Evolutionary conservation across 257 asterid genomes (phyloP), one percentile per base, ranked within the genome.

Genomic region (Solanum okadae): DNA sequence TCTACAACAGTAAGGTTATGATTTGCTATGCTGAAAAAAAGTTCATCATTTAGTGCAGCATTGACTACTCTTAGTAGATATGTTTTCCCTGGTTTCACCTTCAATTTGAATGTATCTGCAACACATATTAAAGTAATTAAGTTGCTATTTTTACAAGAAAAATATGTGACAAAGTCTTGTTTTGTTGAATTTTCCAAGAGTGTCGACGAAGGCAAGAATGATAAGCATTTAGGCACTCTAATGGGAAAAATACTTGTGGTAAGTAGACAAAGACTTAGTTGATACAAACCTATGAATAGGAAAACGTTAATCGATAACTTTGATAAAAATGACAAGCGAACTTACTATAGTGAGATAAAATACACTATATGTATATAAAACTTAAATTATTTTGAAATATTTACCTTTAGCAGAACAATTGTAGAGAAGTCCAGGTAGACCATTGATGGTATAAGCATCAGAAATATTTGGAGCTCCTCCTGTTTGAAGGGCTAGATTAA

Each of bases 361-460:
- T 75, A 35, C 1, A 35, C 31, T 22, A 11, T 72, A 4, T 0
- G 9, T 20, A 9, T 72, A 72, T 34, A 72, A 72, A 73, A 34
- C 29, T 42, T 31, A 10, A 23, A 29, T 34, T 18, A 4, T 27
- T 56, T 27, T 31, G 25, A 7, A 87, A 15, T 4, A 22, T 37
- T 15, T 77, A 93, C 96, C 95, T 90, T 88, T 92, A 37, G 92
- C 90, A 49, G 96, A 94, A 27, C 96, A 94, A 61, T 92, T 94
- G 86, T 94, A 93, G 33, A 91, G 34, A 27, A 92, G 93, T 40
- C 98, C 98, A 0, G 94, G 95, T 31, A 93, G 93, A 70, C 98
- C 98, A 70, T 94, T 94, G 16, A 94, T 92, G 68, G 98, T 93
- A 88, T 81, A 93, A 40, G 98, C 98, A 87, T 94, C 94, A 1